phyloP scores from a whole-genome alignment of 2,329 filamentous ascomycete species.

The Thermomyces lanuginosus region DNA sequence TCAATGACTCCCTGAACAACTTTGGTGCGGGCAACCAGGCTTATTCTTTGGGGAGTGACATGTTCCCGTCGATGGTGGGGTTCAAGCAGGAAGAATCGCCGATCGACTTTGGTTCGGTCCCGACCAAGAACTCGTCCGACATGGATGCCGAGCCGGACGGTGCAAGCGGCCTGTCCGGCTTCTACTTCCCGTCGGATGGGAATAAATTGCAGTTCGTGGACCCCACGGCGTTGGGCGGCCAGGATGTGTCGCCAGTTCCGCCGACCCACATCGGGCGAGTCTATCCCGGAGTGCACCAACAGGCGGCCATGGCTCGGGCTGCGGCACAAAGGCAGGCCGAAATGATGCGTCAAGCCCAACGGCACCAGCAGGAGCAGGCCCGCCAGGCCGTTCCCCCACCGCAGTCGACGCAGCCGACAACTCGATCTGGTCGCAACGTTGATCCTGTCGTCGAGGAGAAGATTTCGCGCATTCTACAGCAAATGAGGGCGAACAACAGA shows the following conservation, averaged over 20 bases:
- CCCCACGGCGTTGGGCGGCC: conserved; percentile 51
- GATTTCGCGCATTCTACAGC: conserved; percentile 80
- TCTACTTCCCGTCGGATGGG: conserved; percentile 38
- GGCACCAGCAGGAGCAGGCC: conserved; percentile 15
- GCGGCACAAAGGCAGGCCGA: conserved; percentile 43
- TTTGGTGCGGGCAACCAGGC: conserved; percentile 21
- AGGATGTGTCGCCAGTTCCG: conserved; percentile 41
- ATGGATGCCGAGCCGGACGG: conserved; percentile 56
- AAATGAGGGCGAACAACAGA: conserved; percentile 65
- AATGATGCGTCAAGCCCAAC: conserved; percentile 42
- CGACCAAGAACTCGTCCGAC: conserved; percentile 39
- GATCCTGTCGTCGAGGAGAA: conserved; percentile 76
- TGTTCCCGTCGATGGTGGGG: conserved; percentile 37
- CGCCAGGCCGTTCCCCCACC: conserved; percentile 10
- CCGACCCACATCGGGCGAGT: conserved; percentile 51
- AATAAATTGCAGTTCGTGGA: conserved; percentile 46
- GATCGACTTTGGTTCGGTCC: conserved; percentile 56
- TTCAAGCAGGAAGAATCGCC: conserved; percentile 20
- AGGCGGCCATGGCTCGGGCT: conserved; percentile 62
- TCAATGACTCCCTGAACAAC: conserved; percentile 43
- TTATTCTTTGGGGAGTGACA: conserved; percentile 40
- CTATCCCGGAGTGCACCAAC: conserved; percentile 88
- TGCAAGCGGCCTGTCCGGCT: conserved; percentile 46
- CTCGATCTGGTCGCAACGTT: conserved; percentile 24
- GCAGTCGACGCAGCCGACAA: conserved; percentile 10